These are phyloP conservation scores for Echinochloa phyllopogon DNA, from an alignment of 176 grass and related monocot genomes.

Conservation along the genomic window DNA sequence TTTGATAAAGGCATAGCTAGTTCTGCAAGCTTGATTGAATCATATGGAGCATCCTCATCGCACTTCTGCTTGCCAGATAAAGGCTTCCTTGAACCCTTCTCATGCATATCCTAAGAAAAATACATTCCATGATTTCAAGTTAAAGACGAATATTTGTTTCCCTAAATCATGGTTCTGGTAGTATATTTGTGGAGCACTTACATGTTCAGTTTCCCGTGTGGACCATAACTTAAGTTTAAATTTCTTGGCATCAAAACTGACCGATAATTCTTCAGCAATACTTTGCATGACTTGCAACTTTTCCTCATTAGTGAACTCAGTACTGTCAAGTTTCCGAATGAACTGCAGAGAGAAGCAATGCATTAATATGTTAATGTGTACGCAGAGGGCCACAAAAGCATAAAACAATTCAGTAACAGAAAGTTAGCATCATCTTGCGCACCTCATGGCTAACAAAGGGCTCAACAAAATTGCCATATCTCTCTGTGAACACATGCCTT, in stretches of 20 bases:
- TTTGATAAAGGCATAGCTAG: slow-evolving; percentile 29
- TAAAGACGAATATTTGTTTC: not conserved
- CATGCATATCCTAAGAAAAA: slow-evolving; percentile 39
- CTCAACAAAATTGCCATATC: slow-evolving; percentile 67
- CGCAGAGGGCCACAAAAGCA: not conserved
- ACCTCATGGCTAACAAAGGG: slow-evolving; percentile 84
- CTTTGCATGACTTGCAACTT: slow-evolving; percentile 68
- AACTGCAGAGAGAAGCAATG: slow-evolving; percentile 59
- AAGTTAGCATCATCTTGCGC: slow-evolving; percentile 15
- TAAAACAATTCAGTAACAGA: not conserved
- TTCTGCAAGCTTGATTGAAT: slow-evolving; percentile 31
- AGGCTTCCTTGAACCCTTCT: slow-evolving; percentile 44
- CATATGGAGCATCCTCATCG: slow-evolving; percentile 14
- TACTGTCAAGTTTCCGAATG: slow-evolving; percentile 67
- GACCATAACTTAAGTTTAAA: slow-evolving; percentile 50
- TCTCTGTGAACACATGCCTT: slow-evolving; percentile 67
- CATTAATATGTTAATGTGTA: slow-evolving; percentile 14
- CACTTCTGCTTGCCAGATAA: slow-evolving; percentile 23
- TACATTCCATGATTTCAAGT: slow-evolving; percentile 18
- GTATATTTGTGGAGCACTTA: slow-evolving; percentile 51
- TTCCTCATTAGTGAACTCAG: slow-evolving; percentile 68
- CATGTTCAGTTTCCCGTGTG: slow-evolving; percentile 46
- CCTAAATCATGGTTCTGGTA: not conserved
- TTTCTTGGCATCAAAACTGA: slow-evolving; percentile 66
- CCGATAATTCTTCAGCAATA: slow-evolving; percentile 64